Evolutionary conservation across 1,284 basidiomycete genomes (phyloP), one percentile per base, ranked within the genome.

Genomic region (Gyrodon tennesseensis): DNA sequence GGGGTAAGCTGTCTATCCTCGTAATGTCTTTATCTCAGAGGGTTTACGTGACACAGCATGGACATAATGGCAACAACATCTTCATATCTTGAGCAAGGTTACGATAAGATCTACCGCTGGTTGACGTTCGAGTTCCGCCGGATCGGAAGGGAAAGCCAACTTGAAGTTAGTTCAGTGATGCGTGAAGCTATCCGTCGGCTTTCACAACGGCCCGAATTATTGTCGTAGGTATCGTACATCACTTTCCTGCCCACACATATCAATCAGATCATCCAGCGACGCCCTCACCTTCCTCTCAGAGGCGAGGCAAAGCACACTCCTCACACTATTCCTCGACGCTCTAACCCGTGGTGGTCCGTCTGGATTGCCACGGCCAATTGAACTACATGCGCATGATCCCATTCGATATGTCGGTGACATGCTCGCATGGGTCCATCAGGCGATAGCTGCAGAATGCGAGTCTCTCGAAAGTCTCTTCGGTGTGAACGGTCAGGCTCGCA

Each of bases 371-470:
- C 86, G 95, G 5, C 96, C 96, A 0, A 98, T 99, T 68, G 96
- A 99, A 77, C 82, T 98, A 6, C 95, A 98, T 74, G 96, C 96
- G 0, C 96, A 99, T 73, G 96, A 99, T 75, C 95, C 96, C 1
- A 84, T 94, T 67, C 88, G 96, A 34, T 99, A 99, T 75, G 89
- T 97, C 21, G 96, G 96, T 25, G 96, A 98, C 76, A 98, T 99
- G 93, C 86, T 99, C 7, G 96, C 96, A 0, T 99, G 96, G 97
- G 89, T 98, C 3, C 96, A 99, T 78, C 97, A 99, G 66, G 86
- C 91, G 1, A 94, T 97, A 65, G 96, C 96, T 1, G 91, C 90
- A 7, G 96, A 99, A 77, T 89, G 91, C 58, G 97, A 99, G 78
- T 94, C 95, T 72, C 82, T 98, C 27, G 94, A 96, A 72, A 82